A percentile compares a stretch with the other conserved stretches of the same genome.
phyloP scores from a whole-genome alignment of 805 yeast species.

The Wickerhamomyces ciferrii region DNA sequence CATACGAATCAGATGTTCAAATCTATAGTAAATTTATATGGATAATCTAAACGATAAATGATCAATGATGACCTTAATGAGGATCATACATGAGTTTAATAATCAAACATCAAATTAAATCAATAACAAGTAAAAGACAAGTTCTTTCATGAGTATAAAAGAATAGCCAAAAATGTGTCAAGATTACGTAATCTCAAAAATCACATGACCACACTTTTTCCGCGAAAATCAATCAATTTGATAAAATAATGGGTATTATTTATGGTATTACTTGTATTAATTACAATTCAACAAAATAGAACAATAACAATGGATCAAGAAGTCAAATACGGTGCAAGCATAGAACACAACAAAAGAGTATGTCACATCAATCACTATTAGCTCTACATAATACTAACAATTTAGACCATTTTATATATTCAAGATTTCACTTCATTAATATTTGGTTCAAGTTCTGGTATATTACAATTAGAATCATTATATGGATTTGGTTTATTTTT shows the following conservation, averaged over 20 bases:
- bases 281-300: neutral
- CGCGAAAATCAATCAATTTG: too few species aligned
- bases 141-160: too few species aligned
- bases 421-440: constrained; percentile 19
- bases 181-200: too few species aligned
- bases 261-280: too few species aligned
- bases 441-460: constrained; percentile 18
- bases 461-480: constrained; percentile 17
- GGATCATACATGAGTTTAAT: neutral
- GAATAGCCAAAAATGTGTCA: too few species aligned
- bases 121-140: too few species aligned
- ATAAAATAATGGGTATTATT: too few species aligned
- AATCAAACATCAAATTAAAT: too few species aligned
- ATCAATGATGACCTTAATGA: neutral
- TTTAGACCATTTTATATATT: constrained; percentile 14
- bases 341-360: constrained; percentile 11
- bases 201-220: too few species aligned
- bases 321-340: constrained; percentile 15
- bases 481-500: constrained; percentile 17
- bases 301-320: constrained; percentile 15
- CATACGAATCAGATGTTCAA: neutral
- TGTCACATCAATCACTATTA: neutral
- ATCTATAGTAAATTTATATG: too few species aligned
- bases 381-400: neutral
- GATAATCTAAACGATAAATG: too few species aligned